Evolutionary conservation across 2,329 filamentous ascomycete genomes (phyloP).

Genomic region (Lithohypha guttulata): DNA sequence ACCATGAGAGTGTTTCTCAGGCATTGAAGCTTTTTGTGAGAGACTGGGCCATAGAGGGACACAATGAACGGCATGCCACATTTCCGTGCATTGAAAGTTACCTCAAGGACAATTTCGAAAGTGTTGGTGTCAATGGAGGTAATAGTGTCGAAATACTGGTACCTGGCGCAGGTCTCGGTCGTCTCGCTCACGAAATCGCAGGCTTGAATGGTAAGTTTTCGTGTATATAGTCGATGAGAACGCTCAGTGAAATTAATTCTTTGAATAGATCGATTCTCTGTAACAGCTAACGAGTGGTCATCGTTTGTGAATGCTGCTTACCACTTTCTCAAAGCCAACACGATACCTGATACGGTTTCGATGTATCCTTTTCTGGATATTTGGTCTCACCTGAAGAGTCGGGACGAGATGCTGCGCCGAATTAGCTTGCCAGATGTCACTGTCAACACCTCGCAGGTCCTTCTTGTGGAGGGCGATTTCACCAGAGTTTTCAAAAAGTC

Average conservation of each 20-base stretch:
- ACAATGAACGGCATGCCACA: conserved; percentile 11
- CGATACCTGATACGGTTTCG: conserved; percentile 19
- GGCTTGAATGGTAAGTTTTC: conserved; percentile 25
- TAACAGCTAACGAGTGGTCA: conserved; percentile 49
- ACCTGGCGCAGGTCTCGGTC: conserved; percentile 44
- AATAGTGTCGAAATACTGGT: conserved; percentile 34
- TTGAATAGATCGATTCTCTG: conserved; percentile 35
- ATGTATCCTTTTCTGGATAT: conserved; percentile 45
- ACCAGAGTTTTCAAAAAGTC: conserved; percentile 30
- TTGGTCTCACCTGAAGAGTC: conserved; percentile 47
- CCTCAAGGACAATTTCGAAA: conserved; percentile 15
- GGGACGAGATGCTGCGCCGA: conserved; percentile 36
- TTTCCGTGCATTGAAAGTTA: conserved; percentile 28
- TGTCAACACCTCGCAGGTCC: conserved; percentile 29
- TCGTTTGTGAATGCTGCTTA: conserved; percentile 48
- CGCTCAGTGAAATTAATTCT: background rate
- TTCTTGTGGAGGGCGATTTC: conserved; percentile 49
- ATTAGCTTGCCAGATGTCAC: conserved; percentile 37
- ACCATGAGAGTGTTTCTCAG: conserved; percentile 32
- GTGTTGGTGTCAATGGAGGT: conserved; percentile 8
- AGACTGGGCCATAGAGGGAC: conserved; percentile 44
- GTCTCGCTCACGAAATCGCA: conserved; percentile 43
- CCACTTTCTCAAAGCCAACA: conserved; percentile 35
- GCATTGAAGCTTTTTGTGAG: conserved; percentile 48
- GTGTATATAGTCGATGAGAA: background rate